Base-by-base conservation (phyloP, 2,329 filamentous ascomycete genomes). In the Cytospora paraplurivora region DNA sequence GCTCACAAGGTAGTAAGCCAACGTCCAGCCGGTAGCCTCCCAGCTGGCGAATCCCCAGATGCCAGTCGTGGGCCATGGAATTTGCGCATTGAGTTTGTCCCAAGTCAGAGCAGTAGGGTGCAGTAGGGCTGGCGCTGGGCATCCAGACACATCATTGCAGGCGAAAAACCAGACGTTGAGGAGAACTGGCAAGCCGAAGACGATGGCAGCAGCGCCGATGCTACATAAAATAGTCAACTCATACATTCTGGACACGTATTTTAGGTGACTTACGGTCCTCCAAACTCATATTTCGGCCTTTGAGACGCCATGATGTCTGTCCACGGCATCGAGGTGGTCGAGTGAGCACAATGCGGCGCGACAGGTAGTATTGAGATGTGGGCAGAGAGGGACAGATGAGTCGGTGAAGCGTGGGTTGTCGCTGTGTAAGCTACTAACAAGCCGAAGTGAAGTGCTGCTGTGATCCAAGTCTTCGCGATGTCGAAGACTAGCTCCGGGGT, bases 1-100 rank as follows among this genome's bases (percentile, higher is more conserved):
- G 71, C 87, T 92, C 68, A 94, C 78, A 3, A 86, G 72, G 72
- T 94, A 93, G 78, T 94, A 96, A 64, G 82, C 88, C 38, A 92
- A 69, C 3, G 88, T 85, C 68, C 86, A 90, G 27, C 82, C 76
- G 10, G 87, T 85, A 17, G 86, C 88, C 68, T 88, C 77, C 71
- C 83, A 83, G 73, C 88, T 92, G 68, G 86, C 82, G 59, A 96
- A 77, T 2, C 87, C 89, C 58, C 78, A 78, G 62, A 92, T 74
- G 35, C 92, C 92, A 67, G 87, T 77, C 57, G 81, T 76, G 1
- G 88, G 88, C 81, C 81, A 84, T 38, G 78, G 80, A 13, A 78
- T 74, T 67, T 84, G 80, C 44, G 73, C 66, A 71, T 79, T 80
- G 66, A 84, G 70, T 58, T 76, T 76, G 15, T 78, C 76, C 13